Base-by-base conservation (phyloP, 164 flowering plant genomes). In the Annona cherimola region DNA sequence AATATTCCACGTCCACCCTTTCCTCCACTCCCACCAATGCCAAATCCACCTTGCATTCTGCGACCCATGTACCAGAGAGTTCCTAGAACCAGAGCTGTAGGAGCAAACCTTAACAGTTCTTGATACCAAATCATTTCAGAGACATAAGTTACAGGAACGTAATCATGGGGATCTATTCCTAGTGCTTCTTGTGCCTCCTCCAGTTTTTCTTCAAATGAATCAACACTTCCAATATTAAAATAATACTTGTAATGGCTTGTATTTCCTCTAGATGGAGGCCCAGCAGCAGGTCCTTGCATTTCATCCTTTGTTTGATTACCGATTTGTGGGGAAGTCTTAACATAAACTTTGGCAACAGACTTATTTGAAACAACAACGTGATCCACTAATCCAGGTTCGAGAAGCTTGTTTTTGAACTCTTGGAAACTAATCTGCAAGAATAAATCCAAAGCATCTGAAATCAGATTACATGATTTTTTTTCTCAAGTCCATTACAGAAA, bases 151-250 rank as follows among this genome's bases (percentile, higher is more conserved):
- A 95, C 96, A 68, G 99, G 99, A 78, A 95, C 85, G 83, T 75
- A 85, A 78, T 91, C 85, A 81, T 93, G 99, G 63, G 94, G 80
- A 65, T 95, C 96, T 35, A 87, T 82, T 4, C 94, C 93, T 60
- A 95, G 74, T 65, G 90, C 86, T 78, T 87, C 89, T 69, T 95
- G 99, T 66, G 99, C 97, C 83, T 91, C 98, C 81, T 95, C 97
- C 81, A 95, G 72, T 76, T 93, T 95, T 83, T 91, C 96, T 82
- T 95, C 99, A 80, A 95, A 95, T 11, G 92, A 84, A 57, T 95
- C 99, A 46, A 91, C 88, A 82, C 94, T 95, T 57, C 98, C 98
- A 79, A 95, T 95, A 68, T 82, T 91, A 76, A 95, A 86, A 80
- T 84, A 93, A 73, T 85, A 95, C 70, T 89, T 90, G 77, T 88